Evolutionary conservation across 495 filamentous ascomycete species (phyloP).

Genomic region (Hyaloscypha bicolor): DNA sequence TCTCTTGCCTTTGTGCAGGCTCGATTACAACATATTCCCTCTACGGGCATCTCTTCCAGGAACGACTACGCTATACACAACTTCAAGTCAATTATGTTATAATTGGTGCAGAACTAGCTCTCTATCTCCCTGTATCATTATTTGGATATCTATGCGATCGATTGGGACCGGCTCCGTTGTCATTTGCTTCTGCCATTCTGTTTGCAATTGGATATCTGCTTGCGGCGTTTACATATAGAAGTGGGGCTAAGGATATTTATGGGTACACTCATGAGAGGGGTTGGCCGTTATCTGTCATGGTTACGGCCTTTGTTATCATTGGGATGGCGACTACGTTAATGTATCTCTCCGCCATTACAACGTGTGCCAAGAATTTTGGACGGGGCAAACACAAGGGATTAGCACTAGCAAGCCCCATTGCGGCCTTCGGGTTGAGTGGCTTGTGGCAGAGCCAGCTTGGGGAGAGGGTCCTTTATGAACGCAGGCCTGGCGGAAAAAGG

Average conservation of each 20-base stretch:
- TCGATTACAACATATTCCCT: constrained; percentile 87
- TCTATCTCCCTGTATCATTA: constrained; percentile 89
- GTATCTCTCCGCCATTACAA: constrained; percentile 86
- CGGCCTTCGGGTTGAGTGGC: constrained; percentile 86
- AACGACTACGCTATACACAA: constrained; percentile 82
- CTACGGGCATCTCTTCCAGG: constrained; percentile 86
- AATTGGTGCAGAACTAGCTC: constrained; percentile 78
- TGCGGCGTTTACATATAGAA: constrained; percentile 76
- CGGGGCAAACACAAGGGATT: constrained; percentile 83
- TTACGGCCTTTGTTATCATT: constrained; percentile 76
- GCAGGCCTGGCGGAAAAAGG: constrained; percentile 55
- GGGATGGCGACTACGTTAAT: constrained; percentile 83
- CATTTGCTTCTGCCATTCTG: constrained; percentile 66
- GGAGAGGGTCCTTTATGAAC: constrained; percentile 73
- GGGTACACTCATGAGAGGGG: constrained; percentile 47
- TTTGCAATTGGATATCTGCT: constrained; percentile 83
- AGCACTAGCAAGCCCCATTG: constrained; percentile 88
- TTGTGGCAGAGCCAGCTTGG: constrained; percentile 95
- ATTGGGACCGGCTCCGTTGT: constrained; percentile 73
- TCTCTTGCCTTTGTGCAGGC: constrained; percentile 70
- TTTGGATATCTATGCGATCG: constrained; percentile 91
- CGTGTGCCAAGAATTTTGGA: constrained; percentile 97
- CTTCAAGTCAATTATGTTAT: constrained; percentile 87
- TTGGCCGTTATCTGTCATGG: constrained; percentile 80
- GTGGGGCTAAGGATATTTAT: constrained; percentile 44